Conservation (phyloP, 2,329 filamentous ascomycete genomes). For the Colletotrichum kahawae region DNA sequence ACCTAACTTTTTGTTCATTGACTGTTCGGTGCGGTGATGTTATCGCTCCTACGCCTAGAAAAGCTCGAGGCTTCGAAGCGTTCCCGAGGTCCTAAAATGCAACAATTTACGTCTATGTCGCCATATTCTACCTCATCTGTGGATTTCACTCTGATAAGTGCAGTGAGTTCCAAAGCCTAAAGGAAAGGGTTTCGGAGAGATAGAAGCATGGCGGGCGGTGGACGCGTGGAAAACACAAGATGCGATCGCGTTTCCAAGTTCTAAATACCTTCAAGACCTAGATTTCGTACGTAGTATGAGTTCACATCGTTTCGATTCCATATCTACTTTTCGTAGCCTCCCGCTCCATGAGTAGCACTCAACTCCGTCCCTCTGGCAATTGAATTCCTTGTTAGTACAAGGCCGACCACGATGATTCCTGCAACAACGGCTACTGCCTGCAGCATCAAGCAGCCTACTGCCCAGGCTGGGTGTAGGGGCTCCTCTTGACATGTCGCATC, state of each 20-base stretch:
- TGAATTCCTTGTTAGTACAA: neutral
- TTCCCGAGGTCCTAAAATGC: neutral
- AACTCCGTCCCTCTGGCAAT: neutral
- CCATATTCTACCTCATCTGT: neutral
- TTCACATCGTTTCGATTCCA: neutral
- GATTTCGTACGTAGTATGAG: neutral
- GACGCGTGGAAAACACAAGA: neutral
- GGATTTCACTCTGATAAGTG: neutral
- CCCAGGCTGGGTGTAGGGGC: neutral
- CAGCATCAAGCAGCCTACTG: neutral
- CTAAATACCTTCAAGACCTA: neutral
- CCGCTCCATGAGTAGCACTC: neutral
- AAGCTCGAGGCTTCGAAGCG: neutral
- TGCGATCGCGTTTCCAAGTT: neutral
- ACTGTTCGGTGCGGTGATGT: neutral
- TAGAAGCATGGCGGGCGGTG: neutral
- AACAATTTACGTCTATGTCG: neutral
- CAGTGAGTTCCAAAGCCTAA: neutral
- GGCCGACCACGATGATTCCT: neutral
- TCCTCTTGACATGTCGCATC: neutral
- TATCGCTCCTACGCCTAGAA: neutral
- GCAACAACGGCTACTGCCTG: neutral
- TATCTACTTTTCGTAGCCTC: neutral
- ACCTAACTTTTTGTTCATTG: neutral
- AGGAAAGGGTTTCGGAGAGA: neutral